Evolutionary conservation across 805 yeast species (phyloP).

Genomic region (Phaffomyces opuntiae): DNA sequence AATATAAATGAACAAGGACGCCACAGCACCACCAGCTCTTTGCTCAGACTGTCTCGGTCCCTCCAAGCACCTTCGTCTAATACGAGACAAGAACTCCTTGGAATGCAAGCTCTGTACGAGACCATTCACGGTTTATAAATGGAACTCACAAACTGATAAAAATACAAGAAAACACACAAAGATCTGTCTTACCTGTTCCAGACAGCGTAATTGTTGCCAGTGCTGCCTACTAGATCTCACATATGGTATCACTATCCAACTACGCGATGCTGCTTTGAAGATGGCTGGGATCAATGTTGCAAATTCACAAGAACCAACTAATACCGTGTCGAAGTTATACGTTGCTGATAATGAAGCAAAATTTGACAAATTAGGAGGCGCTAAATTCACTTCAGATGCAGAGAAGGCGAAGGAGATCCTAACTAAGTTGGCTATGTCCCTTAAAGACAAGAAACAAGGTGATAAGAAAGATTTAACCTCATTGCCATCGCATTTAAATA

Average conservation of each 20-base stretch:
- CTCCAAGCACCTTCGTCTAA: conserved; percentile 60
- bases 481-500: conserved; percentile 14
- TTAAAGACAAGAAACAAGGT: conserved; percentile 9
- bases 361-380: conserved; percentile 30
- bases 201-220: conserved; percentile 80
- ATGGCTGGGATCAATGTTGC: conserved; percentile 47
- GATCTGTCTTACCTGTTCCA: conserved; percentile 76
- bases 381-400: conserved; percentile 25
- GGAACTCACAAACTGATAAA: conserved; percentile 47
- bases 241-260: conserved; percentile 70
- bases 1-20: conserved; percentile 3
- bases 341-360: conserved; percentile 43
- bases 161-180: conserved; percentile 49
- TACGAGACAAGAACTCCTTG: conserved; percentile 62
- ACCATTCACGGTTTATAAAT: conserved; percentile 74
- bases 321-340: conserved; percentile 48
- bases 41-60: conserved; percentile 72
- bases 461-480: conserved; percentile 7
- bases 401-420: conserved; percentile 47
- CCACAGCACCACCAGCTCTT: conserved; percentile 43
- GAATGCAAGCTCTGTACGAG: conserved; percentile 82
- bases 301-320: conserved; percentile 35
- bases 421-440: conserved; percentile 30
- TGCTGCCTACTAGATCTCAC: conserved; percentile 77
- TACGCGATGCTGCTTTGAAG: conserved; percentile 75